Evolutionary conservation across 2,329 filamentous ascomycete species (phyloP), one percentile per base, ranked within the genome.

Genomic region (Aspergillus sojae): DNA sequence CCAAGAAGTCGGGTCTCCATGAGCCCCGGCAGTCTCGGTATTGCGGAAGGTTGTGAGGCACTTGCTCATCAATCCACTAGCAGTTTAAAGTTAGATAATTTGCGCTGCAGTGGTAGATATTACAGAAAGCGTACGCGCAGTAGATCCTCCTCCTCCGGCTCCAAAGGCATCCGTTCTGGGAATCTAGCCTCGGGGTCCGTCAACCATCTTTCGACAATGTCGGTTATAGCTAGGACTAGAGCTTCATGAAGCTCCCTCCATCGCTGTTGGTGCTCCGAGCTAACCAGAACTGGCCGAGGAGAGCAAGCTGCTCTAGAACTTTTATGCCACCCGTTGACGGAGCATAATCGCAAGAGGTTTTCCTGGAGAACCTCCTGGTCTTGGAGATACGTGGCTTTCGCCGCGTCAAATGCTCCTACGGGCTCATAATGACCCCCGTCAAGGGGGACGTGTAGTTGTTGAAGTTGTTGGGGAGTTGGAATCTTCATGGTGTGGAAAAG

Each of bases 171-270:
- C 2, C 72, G 67, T 16, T 62, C 53, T 1, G 71, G 66, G 30
- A 75, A 71, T 2, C 53, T n/a, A 2, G 72, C 69, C 10, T 66
- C 50, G 0, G 39, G 10, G 52, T 75, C 74, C 1, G 65, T 65
- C 67, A 69, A 72, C 72, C 72, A 75, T 64, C 73, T 58, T 28
- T 72, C 65, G 4, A 75, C 67, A 36, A 75, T 74, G 58, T 74
- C 67, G n/a, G 64, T 65, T 7, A 74, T 63, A 19, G 72, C 72
- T 1, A 64, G 32, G 5, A 63, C 56, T 32, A 75, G 61, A 3
- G 72, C 68, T 36, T 63, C 60, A 48, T 73, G 65, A 1, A 72
- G n/a, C 4, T 62, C 52, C 10, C 55, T 46, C 30, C 69, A 21
- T 30, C 48, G 60, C 4, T 26, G 43, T 30, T 65, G 43, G 19